phyloP scores from a whole-genome alignment of 345 rosid species.

The Melaleuca alternifolia region DNA sequence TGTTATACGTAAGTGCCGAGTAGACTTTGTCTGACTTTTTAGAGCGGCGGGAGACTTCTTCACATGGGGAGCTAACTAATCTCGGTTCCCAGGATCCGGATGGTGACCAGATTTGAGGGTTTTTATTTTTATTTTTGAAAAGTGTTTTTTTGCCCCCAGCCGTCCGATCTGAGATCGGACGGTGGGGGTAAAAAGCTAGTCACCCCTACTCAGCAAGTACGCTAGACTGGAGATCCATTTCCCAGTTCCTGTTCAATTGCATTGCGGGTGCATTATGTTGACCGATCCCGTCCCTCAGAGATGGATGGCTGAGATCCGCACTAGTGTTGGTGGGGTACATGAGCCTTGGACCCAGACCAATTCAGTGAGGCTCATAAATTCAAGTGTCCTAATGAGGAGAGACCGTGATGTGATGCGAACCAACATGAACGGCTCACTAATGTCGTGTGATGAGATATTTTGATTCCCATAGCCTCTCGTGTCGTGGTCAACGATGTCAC shows the following conservation, averaged over 20 bases:
- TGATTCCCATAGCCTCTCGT: neutral
- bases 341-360: neutral
- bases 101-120: no score
- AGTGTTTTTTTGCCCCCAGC: no score
- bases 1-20: neutral
- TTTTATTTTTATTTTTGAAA: no score
- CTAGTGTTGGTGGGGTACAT: no score
- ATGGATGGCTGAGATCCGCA: neutral
- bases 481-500: neutral
- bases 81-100: neutral
- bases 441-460: neutral
- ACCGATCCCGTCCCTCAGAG: neutral
- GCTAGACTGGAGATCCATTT: no score
- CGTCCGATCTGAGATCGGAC: no score
- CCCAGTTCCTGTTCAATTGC: neutral
- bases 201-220: no score
- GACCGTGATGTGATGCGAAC: neutral
- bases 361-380: neutral
- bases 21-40: neutral
- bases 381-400: neutral
- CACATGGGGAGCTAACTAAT: neutral
- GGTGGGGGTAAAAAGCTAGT: no score
- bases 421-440: neutral
- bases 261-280: neutral
- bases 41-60: neutral